Evolutionary conservation across 805 yeast species (phyloP), one percentile per base, ranked within the genome.

Genomic region (Martiniozyma abietophila): DNA sequence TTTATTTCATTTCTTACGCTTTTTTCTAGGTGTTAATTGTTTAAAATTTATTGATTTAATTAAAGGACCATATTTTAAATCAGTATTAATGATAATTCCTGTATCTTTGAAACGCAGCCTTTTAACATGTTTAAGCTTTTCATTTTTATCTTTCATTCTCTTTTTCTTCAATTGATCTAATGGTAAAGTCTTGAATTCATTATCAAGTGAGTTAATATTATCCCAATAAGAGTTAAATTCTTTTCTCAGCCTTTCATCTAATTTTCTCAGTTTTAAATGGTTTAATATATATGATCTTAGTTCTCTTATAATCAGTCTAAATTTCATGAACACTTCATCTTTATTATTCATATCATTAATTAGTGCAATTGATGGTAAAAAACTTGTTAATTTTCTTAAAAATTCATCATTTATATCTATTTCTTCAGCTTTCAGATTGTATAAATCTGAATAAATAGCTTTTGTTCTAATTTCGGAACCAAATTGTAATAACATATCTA

Each of bases 311-410:
- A 88, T 77, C 24, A 73, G 51, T 10, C 53, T 55, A 21, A 70
- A 62, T 49, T 81, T 82, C 17, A 49, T 41, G 12, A 55, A 52
- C 39, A 78, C 43, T 48, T 82, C 92, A 5, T 58, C 50, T 3
- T 41, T 46, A 48, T 80, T 74, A 5, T 49, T 48, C 1, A 54
- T 39, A 47, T 80, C 64, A 18, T 65, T 60, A 19, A 81, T 61
- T 12, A 56, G 54, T 0, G 84, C 73, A 16, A 77, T 29, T 11
- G 34, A 24, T 1, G 43, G 43, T 25, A 42, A 21, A 19, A 42
- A 20, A 7, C 30, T 35, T 5, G 28, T 39, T 14, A 42, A 15
- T 16, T 34, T 28, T 16, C 16, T 23, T 10, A 37, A 19, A 18
- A 36, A 31, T 12, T 35, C 43, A 7, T 42, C 45, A 29, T 26